Evolutionary conservation across 192 early-diverging fungal genomes (phyloP).

Genomic region (Gonapodya prolifera): DNA sequence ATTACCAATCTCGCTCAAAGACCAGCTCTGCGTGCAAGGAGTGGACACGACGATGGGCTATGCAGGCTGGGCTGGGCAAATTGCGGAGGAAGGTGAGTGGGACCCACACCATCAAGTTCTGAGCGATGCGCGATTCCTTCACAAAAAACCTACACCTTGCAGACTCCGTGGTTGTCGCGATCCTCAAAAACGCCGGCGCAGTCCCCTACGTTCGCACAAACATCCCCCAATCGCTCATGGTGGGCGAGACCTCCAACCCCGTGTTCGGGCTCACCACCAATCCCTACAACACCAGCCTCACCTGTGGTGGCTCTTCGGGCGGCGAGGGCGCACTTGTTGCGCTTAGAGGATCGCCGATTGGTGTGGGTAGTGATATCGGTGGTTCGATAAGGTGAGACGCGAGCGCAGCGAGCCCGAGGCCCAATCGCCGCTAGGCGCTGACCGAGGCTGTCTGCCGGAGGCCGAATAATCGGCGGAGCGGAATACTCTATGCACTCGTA

Average conservation of each 20-base stretch:
- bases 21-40: constrained; percentile 3
- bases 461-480: too few species aligned
- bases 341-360: not conserved
- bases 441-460: too few species aligned
- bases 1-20: not conserved
- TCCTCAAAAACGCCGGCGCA: not conserved
- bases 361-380: constrained; percentile 10
- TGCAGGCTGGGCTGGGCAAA: not conserved
- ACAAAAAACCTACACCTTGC: not conserved
- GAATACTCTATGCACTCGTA: too few species aligned
- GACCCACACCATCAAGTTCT: not conserved
- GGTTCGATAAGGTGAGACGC: constrained; percentile 1
- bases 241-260: constrained; percentile 6
- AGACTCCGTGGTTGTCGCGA: not conserved
- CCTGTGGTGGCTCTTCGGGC: constrained; percentile 6
- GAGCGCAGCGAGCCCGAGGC: too few species aligned
- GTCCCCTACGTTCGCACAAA: constrained; percentile 6
- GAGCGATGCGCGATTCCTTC: not conserved
- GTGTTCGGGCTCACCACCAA: constrained; percentile 7
- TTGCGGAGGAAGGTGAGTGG: constrained; percentile 3
- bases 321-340: constrained; percentile 10
- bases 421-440: too few species aligned
- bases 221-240: not conserved
- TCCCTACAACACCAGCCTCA: constrained; percentile 4
- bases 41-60: constrained; percentile 4